Evolutionary conservation across 306 rosid genomes (phyloP), one percentile per base, ranked within the genome.

Genomic region (Pterocarpus macrocarpus): DNA sequence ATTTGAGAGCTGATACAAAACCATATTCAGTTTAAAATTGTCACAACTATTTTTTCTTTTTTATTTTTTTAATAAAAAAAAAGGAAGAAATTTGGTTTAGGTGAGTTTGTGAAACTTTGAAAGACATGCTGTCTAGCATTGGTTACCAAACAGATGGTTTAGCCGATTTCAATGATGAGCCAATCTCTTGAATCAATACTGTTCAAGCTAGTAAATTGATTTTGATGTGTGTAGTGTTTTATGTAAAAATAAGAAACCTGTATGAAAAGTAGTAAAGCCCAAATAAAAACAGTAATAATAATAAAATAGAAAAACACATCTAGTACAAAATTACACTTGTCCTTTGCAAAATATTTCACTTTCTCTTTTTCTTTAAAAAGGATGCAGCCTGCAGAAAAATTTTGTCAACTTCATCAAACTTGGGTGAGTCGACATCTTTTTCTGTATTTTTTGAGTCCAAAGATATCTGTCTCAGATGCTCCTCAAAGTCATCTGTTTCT

Each of bases 401-500:
- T 79, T 50, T 78, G 87, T 93, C 99, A 47, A 95, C 97, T 84
- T 91, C 97, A 16, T 93, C 97, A 79, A 89, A 86, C 79, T 89
- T 90, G 0, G 88, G 86, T 1, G 33, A 82, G 63, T 81, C 64
- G 0, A 47, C 81, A 38, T 86, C 94, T 28, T 90, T 64, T 10
- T 83, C 80, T 75, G 33, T 41, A 64, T 81, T 76, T 83, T 81
- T 83, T 8, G 96, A 86, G 64, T 84, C 90, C 16, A 69, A 6
- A 69, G 96, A 88, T 82, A 91, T 86, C 82, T 88, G 91, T 58
- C 88, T 88, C 38, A 90, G 85, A 73, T 95, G 88, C 82, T 91
- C 97, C 76, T 90, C 91, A 76, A 93, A 91, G 73, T 88, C 94
- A 82, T 89, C 91, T 0, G 69, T 79, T 66, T 86, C 93, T 4